Evolutionary conservation across 163 green algal species (phyloP).

Genomic region (Chlorella variabilis): DNA sequence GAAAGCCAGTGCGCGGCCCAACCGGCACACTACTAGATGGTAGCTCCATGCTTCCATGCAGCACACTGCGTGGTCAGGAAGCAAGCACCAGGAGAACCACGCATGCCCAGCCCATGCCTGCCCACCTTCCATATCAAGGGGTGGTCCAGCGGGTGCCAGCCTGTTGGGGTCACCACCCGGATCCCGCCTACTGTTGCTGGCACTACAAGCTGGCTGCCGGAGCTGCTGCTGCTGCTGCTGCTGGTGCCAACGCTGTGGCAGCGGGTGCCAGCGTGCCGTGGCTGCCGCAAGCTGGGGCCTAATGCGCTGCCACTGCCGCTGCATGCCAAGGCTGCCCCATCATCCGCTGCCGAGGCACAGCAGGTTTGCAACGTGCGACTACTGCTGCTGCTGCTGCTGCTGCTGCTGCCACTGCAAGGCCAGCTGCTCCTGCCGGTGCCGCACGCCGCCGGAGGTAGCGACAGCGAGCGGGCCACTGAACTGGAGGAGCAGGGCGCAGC

Average conservation of each 20-base stretch:
- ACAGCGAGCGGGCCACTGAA: too few relatives aligned
- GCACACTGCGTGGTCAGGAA: background rate
- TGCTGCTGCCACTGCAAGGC: background rate
- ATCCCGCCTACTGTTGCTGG: background rate
- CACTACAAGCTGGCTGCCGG: background rate
- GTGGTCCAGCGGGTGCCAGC: slow-evolving; percentile 33
- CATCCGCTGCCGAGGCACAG: background rate
- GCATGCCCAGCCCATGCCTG: background rate
- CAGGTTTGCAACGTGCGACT: background rate
- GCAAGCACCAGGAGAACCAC: background rate
- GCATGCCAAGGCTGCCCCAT: background rate
- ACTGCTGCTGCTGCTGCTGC: background rate
- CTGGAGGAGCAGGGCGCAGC: too few relatives aligned
- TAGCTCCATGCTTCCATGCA: too few relatives aligned
- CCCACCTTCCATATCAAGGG: slow-evolving; percentile 35
- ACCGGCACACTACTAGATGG: too few relatives aligned
- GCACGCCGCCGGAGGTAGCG: background rate
- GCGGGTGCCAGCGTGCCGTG: background rate
- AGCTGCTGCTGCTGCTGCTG: slow-evolving; percentile 1
- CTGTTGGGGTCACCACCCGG: background rate
- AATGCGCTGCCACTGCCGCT: background rate
- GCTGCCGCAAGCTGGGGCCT: background rate
- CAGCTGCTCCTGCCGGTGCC: too few relatives aligned
- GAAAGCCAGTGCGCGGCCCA: background rate
- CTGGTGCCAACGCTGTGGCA: background rate